These are phyloP conservation scores for Cyberlindnera suaveolens DNA, from an alignment of 805 yeast species.

Conservation along the genomic window DNA sequence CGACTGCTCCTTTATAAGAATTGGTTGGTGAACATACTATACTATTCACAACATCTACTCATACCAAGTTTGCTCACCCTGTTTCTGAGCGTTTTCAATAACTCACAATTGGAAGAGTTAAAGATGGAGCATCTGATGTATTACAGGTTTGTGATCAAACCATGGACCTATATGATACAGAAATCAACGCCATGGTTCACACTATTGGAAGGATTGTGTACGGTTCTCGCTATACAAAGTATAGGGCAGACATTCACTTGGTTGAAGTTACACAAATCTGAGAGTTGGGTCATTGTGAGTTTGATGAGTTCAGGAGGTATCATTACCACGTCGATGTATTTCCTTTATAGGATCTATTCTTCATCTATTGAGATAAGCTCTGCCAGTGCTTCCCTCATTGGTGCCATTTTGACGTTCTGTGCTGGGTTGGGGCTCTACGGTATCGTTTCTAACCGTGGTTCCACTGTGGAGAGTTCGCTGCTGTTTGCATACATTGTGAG, in stretches of 20 bases:
- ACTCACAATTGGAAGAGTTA: constrained; percentile 22
- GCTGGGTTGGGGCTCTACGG: constrained; percentile 75
- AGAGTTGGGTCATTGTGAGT: constrained; percentile 69
- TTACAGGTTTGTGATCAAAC: constrained; percentile 36
- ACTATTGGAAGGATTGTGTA: constrained; percentile 86
- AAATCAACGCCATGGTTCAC: constrained; percentile 90
- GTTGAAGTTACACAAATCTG: constrained; percentile 57
- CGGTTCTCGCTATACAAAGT: constrained; percentile 86
- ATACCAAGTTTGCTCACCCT: constrained; percentile 77
- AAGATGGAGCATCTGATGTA: constrained; percentile 20
- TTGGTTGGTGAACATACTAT: constrained; percentile 36
- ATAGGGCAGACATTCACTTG: constrained; percentile 77
- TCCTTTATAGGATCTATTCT: constrained; percentile 76
- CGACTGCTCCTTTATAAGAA: constrained; percentile 42
- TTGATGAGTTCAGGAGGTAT: constrained; percentile 68
- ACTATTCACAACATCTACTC: constrained; percentile 75
- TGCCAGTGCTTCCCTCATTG: constrained; percentile 77
- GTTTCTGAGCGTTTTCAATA: constrained; percentile 49
- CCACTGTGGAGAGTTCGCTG: constrained; percentile 84
- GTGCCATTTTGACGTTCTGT: constrained; percentile 76
- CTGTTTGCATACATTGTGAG: constrained; percentile 88
- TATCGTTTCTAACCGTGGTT: constrained; percentile 74
- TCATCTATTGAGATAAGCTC: constrained; percentile 58
- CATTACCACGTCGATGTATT: constrained; percentile 70
- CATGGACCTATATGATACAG: constrained; percentile 68